These are phyloP conservation scores for Neonectria sp. DNA, from an alignment of 2,329 filamentous ascomycete species.

Conservation along the genomic window DNA sequence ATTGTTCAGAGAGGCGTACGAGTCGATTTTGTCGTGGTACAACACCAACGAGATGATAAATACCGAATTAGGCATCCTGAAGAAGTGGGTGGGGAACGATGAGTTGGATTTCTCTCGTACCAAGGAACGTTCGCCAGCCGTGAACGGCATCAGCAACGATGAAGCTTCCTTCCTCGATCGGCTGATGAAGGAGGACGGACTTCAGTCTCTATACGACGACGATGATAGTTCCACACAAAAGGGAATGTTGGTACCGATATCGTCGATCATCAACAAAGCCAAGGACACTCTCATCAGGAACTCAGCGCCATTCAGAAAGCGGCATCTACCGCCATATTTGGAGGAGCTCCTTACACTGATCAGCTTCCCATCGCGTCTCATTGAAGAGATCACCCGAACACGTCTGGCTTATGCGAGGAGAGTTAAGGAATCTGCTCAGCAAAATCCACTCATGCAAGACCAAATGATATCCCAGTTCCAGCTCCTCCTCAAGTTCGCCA, in stretches of 20 bases:
- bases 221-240: conserved; percentile 63
- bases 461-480: conserved; percentile 99
- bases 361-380: conserved; percentile 95
- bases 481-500: conserved; percentile 90
- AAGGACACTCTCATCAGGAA: conserved; percentile 93
- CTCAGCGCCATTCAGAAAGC: conserved; percentile 85
- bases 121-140: conserved; percentile 74
- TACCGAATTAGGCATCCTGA: conserved; percentile 90
- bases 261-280: conserved; percentile 90
- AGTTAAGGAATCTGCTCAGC: conserved; percentile 94
- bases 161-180: conserved; percentile 95
- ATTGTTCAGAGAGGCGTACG: conserved; percentile 85
- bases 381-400: conserved; percentile 96
- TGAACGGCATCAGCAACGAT: conserved; percentile 81
- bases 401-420: conserved; percentile 92
- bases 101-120: conserved; percentile 91
- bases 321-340: conserved; percentile 95
- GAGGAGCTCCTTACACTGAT: conserved; percentile 96
- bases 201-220: conserved; percentile 91
- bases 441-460: conserved; percentile 94
- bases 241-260: conserved; percentile 89
- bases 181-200: conserved; percentile 93
- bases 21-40: conserved; percentile 94
- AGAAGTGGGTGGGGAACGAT: conserved; percentile 97
- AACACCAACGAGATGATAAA: conserved; percentile 98